phyloP scores from a whole-genome alignment of 148 eudicot species.

The Fagopyrum homotropicum region DNA sequence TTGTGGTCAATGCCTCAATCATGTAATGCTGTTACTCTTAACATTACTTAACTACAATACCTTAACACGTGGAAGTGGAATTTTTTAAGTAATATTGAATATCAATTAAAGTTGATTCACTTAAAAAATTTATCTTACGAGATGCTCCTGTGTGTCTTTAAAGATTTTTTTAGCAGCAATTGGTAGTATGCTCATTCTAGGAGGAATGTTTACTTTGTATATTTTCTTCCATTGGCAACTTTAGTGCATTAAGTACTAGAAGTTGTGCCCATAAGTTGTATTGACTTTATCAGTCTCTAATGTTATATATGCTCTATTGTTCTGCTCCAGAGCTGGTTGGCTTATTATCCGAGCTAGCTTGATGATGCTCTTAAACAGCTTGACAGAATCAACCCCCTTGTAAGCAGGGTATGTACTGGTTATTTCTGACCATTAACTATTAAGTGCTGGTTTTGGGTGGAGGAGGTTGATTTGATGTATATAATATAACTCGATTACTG shows the following conservation, averaged over 20 bases:
- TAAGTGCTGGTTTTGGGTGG: background rate
- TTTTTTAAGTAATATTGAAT: background rate
- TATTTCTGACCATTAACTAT: background rate
- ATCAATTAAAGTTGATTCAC: background rate
- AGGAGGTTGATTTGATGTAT: background rate
- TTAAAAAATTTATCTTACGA: background rate
- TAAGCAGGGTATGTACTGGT: slow-evolving; percentile 47
- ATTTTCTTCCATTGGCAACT: background rate
- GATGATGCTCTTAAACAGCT: slow-evolving; percentile 64
- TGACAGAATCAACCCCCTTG: slow-evolving; percentile 68
- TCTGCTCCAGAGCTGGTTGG: slow-evolving; percentile 92
- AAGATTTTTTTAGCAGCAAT: too few relatives aligned
- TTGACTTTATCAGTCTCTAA: background rate
- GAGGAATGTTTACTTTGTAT: background rate
- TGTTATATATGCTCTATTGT: slow-evolving; percentile 28
- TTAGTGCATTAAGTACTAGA: background rate
- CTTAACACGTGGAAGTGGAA: background rate
- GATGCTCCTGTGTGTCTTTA: background rate
- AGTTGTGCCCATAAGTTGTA: background rate
- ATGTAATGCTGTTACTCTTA: background rate
- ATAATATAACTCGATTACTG: background rate
- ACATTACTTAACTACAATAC: background rate
- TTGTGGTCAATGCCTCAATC: background rate
- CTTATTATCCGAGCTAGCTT: slow-evolving; percentile 53
- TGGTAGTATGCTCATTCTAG: too few relatives aligned